phyloP scores from a whole-genome alignment of 495 filamentous ascomycete species.

The Xylaria palmicola region DNA sequence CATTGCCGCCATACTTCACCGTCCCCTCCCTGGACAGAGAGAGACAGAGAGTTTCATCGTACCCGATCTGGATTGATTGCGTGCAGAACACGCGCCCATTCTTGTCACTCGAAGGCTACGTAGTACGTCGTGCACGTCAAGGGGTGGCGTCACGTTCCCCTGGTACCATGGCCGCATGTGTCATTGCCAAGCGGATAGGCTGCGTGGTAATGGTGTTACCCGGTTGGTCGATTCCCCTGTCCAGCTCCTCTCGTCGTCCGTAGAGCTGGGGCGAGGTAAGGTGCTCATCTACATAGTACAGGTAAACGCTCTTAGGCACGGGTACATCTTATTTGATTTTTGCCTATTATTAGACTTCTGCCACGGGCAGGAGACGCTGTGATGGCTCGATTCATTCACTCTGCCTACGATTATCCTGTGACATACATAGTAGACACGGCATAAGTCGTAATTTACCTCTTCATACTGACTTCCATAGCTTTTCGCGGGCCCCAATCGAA shows the following conservation, averaged over 20 bases:
- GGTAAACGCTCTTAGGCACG: too few species aligned
- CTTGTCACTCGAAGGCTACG: neutral
- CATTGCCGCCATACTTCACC: neutral
- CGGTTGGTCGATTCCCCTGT: neutral
- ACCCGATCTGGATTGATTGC: constrained; percentile 1
- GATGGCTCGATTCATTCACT: too few species aligned
- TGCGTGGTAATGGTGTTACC: neutral
- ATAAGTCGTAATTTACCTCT: too few species aligned
- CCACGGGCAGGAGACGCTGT: too few species aligned
- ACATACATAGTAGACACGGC: too few species aligned
- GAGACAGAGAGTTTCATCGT: neutral
- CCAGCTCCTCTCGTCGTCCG: neutral
- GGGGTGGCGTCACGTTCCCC: constrained; percentile 6
- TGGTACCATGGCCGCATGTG: neutral
- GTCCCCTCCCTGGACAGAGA: neutral
- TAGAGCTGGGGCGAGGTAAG: neutral
- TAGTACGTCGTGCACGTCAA: neutral
- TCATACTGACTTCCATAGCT: too few species aligned
- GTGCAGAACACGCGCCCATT: constrained; percentile 3
- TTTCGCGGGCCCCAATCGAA: too few species aligned
- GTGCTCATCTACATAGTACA: too few species aligned
- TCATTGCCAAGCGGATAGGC: neutral
- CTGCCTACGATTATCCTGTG: too few species aligned
- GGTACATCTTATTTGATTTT: too few species aligned
- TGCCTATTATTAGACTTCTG: too few species aligned